Evolutionary conservation across 306 rosid genomes (phyloP), one percentile per base, ranked within the genome.

Genomic region (Quercus bicolor): DNA sequence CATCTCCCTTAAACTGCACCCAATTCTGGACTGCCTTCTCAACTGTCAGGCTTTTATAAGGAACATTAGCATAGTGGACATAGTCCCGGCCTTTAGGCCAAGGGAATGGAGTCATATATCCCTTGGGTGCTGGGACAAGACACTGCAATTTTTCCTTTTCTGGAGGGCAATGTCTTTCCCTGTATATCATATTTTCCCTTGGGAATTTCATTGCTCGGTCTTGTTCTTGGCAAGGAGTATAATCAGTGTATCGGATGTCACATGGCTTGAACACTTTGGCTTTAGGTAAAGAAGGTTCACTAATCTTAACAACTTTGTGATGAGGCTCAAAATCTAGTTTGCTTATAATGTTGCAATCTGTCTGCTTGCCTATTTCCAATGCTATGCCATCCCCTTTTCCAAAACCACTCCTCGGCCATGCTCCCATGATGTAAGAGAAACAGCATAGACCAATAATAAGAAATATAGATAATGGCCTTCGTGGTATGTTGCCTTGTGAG

Each of bases 61-160:
- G 99, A 80, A 93, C 98, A 73, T 96, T 96, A 75, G 96, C 93
- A 80, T 87, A 96, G 84, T 93, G 89, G 55, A 66, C 99, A 82
- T 87, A 93, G 75, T 95, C 99, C 24, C 98, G 97, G 74, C 99
- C 86, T 74, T 91, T 90, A n/a, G 99, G 99, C 99, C 99, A 96
- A 1, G 94, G 92, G 73, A 96, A 96, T 9, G 96, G 98, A 82
- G 97, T 83, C 14, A 16, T 89, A 71, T 96, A 96, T 70, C 96
- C 96, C 66, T 86, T 78, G 0, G 97, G 97, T 4, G 98, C 99
- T 51, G 98, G 99, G 85, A 96, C 78, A 65, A 96, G 99, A 84
- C 99, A 96, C 68, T 24, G 93, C 82, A 96, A 68, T 84, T 96
- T 93, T 81, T 96, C 98, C 8, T 88, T 86, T 76, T 85, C 84